Conservation (phyloP, 768 basidiomycete species). For the Russula sp. region DNA sequence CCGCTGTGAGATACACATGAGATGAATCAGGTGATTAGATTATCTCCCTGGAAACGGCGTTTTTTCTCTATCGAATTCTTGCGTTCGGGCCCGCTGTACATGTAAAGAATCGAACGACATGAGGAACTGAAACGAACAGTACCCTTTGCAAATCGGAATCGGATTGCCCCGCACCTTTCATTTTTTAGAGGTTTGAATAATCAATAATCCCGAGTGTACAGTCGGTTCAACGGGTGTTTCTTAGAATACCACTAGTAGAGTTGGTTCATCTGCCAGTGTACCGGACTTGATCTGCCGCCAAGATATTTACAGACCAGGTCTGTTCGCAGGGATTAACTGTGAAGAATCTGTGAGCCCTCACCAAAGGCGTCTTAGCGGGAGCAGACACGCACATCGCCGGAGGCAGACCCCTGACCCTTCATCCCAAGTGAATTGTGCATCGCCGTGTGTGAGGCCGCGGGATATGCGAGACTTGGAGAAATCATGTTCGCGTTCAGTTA, state of each 20-base stretch:
- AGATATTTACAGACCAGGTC: slow-evolving; percentile 12
- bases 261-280: not conserved
- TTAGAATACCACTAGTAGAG: slow-evolving; percentile 11
- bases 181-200: too few relatives aligned
- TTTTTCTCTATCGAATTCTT: too few relatives aligned
- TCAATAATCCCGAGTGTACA: too few relatives aligned
- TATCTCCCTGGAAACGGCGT: too few relatives aligned
- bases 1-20: too few relatives aligned
- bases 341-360: not conserved
- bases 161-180: too few relatives aligned
- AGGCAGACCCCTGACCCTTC: not conserved
- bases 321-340: slow-evolving; percentile 15
- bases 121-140: too few relatives aligned
- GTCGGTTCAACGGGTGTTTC: slow-evolving; percentile 7
- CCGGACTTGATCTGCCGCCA: slow-evolving; percentile 2
- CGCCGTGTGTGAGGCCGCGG: slow-evolving; percentile 12
- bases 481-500: not conserved
- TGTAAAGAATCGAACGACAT: not conserved
- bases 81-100: not conserved
- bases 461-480: slow-evolving; percentile 6
- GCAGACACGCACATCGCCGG: slow-evolving; percentile 12
- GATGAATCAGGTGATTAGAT: too few relatives aligned
- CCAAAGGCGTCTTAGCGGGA: not conserved
- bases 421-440: slow-evolving; percentile 13
- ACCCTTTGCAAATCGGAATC: too few relatives aligned